Evolutionary conservation across 2,329 filamentous ascomycete species (phyloP).

Genomic region (Xylaria sp.): DNA sequence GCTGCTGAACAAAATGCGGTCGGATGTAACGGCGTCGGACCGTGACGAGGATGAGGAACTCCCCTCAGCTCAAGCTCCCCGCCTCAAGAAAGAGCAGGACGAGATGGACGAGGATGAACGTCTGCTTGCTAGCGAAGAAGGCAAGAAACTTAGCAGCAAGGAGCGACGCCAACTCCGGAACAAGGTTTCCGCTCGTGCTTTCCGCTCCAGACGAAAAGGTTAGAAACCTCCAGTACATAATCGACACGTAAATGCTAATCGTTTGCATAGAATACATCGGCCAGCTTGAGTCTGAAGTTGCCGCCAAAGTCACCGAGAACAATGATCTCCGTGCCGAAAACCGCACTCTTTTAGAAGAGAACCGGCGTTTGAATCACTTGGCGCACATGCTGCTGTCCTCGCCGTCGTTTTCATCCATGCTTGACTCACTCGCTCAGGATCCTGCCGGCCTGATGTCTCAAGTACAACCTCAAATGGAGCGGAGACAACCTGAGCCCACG

Average conservation of each 20-base stretch:
- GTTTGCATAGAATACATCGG: constrained; percentile 85
- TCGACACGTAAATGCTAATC: constrained; percentile 58
- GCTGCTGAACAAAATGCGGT: constrained; percentile 90
- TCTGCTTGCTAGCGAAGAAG: constrained; percentile 77
- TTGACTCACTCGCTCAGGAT: constrained; percentile 75
- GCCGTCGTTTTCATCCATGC: constrained; percentile 82
- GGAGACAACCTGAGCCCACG: constrained; percentile 57
- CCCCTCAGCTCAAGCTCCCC: constrained; percentile 73
- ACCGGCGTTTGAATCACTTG: constrained; percentile 79
- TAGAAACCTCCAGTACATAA: constrained; percentile 51
- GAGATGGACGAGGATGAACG: constrained; percentile 98
- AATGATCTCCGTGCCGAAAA: constrained; percentile 85
- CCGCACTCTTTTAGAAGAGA: constrained; percentile 83
- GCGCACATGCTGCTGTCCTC: constrained; percentile 85
- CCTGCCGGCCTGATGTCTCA: constrained; percentile 56
- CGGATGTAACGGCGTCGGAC: constrained; percentile 69
- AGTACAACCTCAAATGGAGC: constrained; percentile 53
- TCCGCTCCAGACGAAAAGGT: constrained; percentile 99
- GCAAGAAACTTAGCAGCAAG: constrained; percentile 99
- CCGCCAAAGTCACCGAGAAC: constrained; percentile 83
- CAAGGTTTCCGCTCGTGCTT: constrained; percentile 97
- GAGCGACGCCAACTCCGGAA: constrained; percentile 96
- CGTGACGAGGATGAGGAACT: constrained; percentile 63
- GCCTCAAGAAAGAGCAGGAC: constrained; percentile 90
- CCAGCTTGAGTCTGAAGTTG: constrained; percentile 91